Base-by-base conservation (phyloP, 2,329 filamentous ascomycete genomes). In the Penicillium hordei region DNA sequence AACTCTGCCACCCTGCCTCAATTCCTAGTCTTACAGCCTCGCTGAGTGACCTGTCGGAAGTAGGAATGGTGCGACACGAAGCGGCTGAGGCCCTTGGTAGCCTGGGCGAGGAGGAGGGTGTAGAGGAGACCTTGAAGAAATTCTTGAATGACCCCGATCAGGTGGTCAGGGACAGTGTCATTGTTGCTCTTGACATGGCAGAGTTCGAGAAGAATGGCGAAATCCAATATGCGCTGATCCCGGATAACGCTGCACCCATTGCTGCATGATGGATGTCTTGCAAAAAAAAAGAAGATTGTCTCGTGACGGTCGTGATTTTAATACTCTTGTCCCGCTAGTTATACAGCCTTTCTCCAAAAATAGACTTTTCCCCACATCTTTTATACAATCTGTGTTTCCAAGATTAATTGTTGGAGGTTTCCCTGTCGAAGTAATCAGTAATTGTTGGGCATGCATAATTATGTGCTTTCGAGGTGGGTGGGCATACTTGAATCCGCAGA, bases 161-260 rank as follows among this genome's bases (percentile, higher is more conserved):
- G 74, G 93, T 99, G 6, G 94, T 99, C 42, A 86, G 92, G 59
- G 94, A 99, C 72, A 97, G 93, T 75, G 88, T 96, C 39, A 86
- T 97, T 67, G 94, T 99, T 55, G 94, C 94, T 44, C 82, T 99
- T 65, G 94, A 99, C 75, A 99, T 99, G 91, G 94, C 93, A 12
- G 93, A 97, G 72, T 97, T 91, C 70, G 94, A 99, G 81, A 91
- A 90, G 80, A 90, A 87, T 66, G 90, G 90, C 42, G 86, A 96
- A 76, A 80, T 86, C 33, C 93, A 99, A 73, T 99, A 99, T 80
- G 94, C 94, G 46, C 83, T 96, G 70, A 88, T 97, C 65, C 93
- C 93, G 3, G 85, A 89, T 49, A 67, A 69, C 42, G 66, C 65
- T 39, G 68, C 69, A 31, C 57, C 66, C 49, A 63, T 67, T 45